Conservation (phyloP, 768 basidiomycete genomes). For the Tylopilus sp. region DNA sequence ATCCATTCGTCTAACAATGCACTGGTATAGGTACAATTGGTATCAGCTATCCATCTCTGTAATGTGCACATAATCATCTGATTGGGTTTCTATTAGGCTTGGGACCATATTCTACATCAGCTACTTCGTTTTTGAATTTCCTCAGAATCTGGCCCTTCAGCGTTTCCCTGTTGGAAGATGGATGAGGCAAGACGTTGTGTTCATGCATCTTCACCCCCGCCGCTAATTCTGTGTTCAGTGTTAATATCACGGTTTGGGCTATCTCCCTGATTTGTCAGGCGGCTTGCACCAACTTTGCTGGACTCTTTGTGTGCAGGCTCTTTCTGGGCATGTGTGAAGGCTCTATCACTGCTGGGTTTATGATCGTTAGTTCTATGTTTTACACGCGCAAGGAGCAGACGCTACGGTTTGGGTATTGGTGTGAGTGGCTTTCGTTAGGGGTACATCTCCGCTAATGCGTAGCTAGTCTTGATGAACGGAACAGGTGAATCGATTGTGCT, state of each 20-base stretch:
- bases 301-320: slow-evolving; percentile 58
- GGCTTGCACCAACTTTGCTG: slow-evolving; percentile 67
- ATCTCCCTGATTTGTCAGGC: slow-evolving; percentile 59
- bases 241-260: slow-evolving; percentile 68
- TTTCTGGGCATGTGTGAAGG: slow-evolving; percentile 74
- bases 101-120: slow-evolving; percentile 74
- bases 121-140: slow-evolving; percentile 70
- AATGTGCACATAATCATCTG: neutral
- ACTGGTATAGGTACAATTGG: slow-evolving; percentile 59
- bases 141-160: slow-evolving; percentile 69
- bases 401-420: slow-evolving; percentile 70
- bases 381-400: slow-evolving; percentile 73
- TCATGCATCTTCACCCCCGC: neutral
- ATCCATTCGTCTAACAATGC: neutral
- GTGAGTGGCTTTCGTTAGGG: slow-evolving; percentile 39
- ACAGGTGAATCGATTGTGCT: slow-evolving; percentile 40
- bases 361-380: slow-evolving; percentile 78
- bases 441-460: neutral
- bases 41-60: slow-evolving; percentile 18
- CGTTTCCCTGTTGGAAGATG: slow-evolving; percentile 75
- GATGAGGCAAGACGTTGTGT: slow-evolving; percentile 56
- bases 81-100: slow-evolving; percentile 44
- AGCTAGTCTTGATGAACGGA: slow-evolving; percentile 69
- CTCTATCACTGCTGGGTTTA: slow-evolving; percentile 67
- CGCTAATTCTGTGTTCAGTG: slow-evolving; percentile 30